phyloP scores from a whole-genome alignment of 768 basidiomycete genomes.

The Lactarius sanguifluus region DNA sequence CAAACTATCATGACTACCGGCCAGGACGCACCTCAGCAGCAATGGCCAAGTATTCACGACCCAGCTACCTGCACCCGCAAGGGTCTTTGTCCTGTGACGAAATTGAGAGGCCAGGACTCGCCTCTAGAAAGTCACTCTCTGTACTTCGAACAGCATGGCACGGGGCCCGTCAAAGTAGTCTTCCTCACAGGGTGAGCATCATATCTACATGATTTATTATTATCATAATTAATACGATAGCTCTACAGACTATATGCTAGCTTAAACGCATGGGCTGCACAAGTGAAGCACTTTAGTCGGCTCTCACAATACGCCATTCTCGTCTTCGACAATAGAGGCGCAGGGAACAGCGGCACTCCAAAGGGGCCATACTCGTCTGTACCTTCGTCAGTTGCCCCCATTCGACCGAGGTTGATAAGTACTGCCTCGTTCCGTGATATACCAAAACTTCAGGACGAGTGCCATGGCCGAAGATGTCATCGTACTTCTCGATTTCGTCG shows the following conservation, averaged over 20 bases:
- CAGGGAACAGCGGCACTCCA: conserved; percentile 71
- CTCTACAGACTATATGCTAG: conserved; percentile 54
- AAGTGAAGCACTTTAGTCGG: conserved; percentile 62
- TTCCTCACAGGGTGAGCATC: conserved; percentile 69
- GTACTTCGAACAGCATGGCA: conserved; percentile 75
- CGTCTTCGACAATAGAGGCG: conserved; percentile 85
- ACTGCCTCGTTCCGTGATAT: conserved; percentile 5
- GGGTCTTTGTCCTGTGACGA: conserved; percentile 74
- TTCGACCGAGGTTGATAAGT: not conserved
- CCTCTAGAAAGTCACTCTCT: conserved; percentile 66
- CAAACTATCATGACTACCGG: not conserved
- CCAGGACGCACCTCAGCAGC: conserved; percentile 8
- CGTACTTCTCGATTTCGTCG: conserved; percentile 64
- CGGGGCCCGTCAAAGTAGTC: conserved; percentile 60
- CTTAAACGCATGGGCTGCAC: conserved; percentile 62
- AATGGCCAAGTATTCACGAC: conserved; percentile 53
- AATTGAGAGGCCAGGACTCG: conserved; percentile 44
- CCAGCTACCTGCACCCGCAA: conserved; percentile 60
- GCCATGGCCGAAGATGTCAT: conserved; percentile 78
- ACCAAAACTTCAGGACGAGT: conserved; percentile 48
- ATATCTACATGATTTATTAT: not conserved
- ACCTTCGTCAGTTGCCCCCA: conserved; percentile 13
- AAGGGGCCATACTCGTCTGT: conserved; percentile 75
- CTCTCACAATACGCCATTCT: conserved; percentile 56
- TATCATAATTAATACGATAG: not conserved